phyloP scores from a whole-genome alignment of 345 rosid genomes.

The Mallotus nudiflorus region DNA sequence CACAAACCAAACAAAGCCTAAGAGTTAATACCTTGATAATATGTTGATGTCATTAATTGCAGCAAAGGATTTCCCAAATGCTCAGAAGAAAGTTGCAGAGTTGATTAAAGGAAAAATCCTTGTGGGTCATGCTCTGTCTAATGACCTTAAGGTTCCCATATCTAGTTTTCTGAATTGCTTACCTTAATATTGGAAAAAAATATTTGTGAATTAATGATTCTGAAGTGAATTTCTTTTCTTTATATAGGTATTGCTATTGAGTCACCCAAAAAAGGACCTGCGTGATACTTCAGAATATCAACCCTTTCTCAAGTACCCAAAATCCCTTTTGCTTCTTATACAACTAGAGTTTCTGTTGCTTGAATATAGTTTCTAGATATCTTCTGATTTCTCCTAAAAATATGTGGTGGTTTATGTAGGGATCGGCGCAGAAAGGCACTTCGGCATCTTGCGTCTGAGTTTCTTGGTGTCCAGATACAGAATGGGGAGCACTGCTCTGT shows the following conservation, averaged over 20 bases:
- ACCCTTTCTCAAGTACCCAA: slow-evolving; percentile 70
- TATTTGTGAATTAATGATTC: background rate
- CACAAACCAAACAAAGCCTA: background rate
- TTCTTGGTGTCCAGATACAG: slow-evolving; percentile 84
- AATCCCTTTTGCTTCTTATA: slow-evolving; percentile 4
- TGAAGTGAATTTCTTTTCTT: slow-evolving; percentile 9
- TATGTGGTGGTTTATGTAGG: slow-evolving; percentile 41
- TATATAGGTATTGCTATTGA: slow-evolving; percentile 68
- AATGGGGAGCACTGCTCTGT: slow-evolving; percentile 96
- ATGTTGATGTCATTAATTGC: slow-evolving; percentile 18
- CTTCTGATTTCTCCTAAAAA: slow-evolving; percentile 2
- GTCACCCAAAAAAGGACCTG: slow-evolving; percentile 77
- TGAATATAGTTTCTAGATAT: slow-evolving; percentile 6
- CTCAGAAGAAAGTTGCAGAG: slow-evolving; percentile 85
- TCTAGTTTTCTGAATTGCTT: slow-evolving; percentile 3
- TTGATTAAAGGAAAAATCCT: slow-evolving; percentile 78
- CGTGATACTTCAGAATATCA: slow-evolving; percentile 81
- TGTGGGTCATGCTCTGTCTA: slow-evolving; percentile 91
- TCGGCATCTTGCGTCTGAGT: slow-evolving; percentile 75
- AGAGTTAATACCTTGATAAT: slow-evolving; percentile 1
- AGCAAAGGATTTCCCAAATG: slow-evolving; percentile 78
- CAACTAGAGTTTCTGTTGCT: background rate
- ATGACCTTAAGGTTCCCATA: slow-evolving; percentile 79
- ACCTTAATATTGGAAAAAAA: background rate
- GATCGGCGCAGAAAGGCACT: slow-evolving; percentile 64